Conservation (phyloP, 257 asterid genomes). For the Lycium barbarum region DNA sequence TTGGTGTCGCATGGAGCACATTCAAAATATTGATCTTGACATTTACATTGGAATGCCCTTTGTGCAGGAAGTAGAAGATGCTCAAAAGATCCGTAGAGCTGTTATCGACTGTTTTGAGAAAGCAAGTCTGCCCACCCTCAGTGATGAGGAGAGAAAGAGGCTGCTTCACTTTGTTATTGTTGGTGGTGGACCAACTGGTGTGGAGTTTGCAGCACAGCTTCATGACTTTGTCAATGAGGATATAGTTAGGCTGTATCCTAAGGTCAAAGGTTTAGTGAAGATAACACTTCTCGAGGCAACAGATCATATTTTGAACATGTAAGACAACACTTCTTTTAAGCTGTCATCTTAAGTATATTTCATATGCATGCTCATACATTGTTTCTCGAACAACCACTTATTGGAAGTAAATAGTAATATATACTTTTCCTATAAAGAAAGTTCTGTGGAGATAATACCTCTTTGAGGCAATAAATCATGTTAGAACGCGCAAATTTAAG, state of each 20-base stretch:
- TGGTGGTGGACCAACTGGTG: constrained; percentile 98
- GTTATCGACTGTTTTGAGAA: constrained; percentile 87
- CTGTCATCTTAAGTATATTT: neutral
- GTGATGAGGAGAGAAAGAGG: constrained; percentile 81
- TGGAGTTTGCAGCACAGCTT: constrained; percentile 87
- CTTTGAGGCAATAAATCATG: neutral
- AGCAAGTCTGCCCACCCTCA: constrained; percentile 80
- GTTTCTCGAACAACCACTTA: neutral
- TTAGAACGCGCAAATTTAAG: constrained; percentile 9
- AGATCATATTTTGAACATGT: constrained; percentile 90
- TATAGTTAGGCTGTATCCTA: constrained; percentile 78
- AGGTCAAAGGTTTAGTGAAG: constrained; percentile 69
- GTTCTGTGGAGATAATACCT: neutral
- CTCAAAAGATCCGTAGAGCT: constrained; percentile 89
- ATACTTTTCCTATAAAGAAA: neutral
- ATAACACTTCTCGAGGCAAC: constrained; percentile 96
- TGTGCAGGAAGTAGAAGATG: constrained; percentile 93
- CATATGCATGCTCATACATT: neutral
- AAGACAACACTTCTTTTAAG: constrained; percentile 39
- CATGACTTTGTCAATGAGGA: constrained; percentile 87
- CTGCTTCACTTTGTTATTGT: constrained; percentile 95
- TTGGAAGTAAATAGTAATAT: neutral
- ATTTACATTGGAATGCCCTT: neutral
- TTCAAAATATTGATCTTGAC: neutral
- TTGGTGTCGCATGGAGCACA: neutral